These are phyloP conservation scores for Polytrichum formosum DNA, from an alignment of 225 moss, liverwort and hornwort species.

Conservation along the genomic window DNA sequence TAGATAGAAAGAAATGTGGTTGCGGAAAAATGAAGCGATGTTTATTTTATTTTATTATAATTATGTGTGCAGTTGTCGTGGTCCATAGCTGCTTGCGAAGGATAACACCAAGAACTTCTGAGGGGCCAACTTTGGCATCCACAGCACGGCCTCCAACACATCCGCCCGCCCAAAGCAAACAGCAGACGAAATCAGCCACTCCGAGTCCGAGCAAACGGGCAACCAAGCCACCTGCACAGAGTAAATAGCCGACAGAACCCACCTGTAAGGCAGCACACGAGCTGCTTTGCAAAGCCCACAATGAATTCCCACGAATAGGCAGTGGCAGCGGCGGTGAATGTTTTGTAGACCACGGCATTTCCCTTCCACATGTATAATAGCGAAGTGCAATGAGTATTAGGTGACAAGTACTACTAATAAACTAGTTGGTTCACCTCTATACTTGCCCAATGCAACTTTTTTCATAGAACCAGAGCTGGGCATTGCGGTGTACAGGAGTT, in stretches of 20 bases:
- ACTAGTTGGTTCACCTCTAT: too few relatives aligned
- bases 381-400: neutral
- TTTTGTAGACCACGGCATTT: too few relatives aligned
- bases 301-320: neutral
- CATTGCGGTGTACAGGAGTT: too few relatives aligned
- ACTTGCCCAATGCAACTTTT: too few relatives aligned
- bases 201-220: neutral
- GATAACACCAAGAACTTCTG: conserved; percentile 48
- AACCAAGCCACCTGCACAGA: neutral
- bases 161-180: too few relatives aligned
- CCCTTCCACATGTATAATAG: conserved; percentile 4
- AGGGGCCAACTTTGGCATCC: conserved; percentile 12
- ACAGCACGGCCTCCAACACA: neutral
- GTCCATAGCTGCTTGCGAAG: conserved; percentile 79
- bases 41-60: neutral
- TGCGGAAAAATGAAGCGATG: too few relatives aligned
- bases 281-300: too few relatives aligned
- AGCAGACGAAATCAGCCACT: too few relatives aligned
- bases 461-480: too few relatives aligned
- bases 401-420: too few relatives aligned
- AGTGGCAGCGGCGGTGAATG: too few relatives aligned
- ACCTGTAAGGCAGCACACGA: neutral
- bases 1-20: too few relatives aligned
- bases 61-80: conserved; percentile 55
- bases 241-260: neutral